Evolutionary conservation across 2,329 filamentous ascomycete species (phyloP), one percentile per base, ranked within the genome.

Genomic region (Fusarium domesticum): DNA sequence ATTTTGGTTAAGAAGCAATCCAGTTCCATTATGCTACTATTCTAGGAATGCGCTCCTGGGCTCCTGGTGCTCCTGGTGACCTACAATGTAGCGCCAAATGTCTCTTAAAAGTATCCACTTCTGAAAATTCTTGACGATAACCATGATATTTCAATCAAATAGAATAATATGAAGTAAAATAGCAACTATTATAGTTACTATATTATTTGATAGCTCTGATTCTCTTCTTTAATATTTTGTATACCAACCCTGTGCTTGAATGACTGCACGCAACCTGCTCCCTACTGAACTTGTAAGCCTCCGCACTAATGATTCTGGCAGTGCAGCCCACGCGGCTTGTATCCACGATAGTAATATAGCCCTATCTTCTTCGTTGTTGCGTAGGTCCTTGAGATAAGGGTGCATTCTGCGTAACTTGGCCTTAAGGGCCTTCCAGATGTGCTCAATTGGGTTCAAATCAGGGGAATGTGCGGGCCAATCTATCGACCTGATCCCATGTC

Each of bases 141-240:
- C 20, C 20, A 23, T 23, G 10, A 6, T 6, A 6, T 10, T 23
- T 23, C 20, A 23, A 23, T 23, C 20, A 23, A 6, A n/a, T n/a
- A n/a, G 20, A 23, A 23, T 23, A n/a, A n/a, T 23, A 6, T 10
- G 6, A 6, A 23, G 20, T 23, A 6, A 23, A 23, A 6, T 6
- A 23, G 10, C 6, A 10, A 10, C 4, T 25, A 28, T 4, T 18
- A 23, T 6, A 23, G 6, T 6, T 6, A 10, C 17, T 28, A 33
- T 33, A 33, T 16, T 3, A 33, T 4, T 5, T 7, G 8, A 17
- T 3, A 33, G 31, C 31, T n/a, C 31, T 40, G 12, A 23, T 16
- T 23, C 10, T 10, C 10, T 3, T 23, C 3, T 33, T 43, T 17
- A 43, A 38, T 43, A 43, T 38, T 43, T 43, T 6, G 28, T 43